Base-by-base conservation (phyloP, 345 rosid species). In the Durio zibethinus region DNA sequence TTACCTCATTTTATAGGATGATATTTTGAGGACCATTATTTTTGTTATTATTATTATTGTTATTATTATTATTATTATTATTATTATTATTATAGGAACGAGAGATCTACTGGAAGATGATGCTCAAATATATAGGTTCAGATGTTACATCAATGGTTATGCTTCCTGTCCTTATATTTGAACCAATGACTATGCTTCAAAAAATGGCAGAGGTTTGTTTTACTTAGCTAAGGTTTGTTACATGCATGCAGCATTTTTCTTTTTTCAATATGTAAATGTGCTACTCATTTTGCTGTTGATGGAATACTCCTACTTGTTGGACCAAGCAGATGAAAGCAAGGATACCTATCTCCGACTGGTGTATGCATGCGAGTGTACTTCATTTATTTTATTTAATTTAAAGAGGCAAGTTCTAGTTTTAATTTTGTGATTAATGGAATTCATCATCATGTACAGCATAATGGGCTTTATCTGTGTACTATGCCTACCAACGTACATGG, bases 181-280 rank as follows among this genome's bases (percentile, higher is more conserved):
- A 95, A 83, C 97, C 98, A 21, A 90, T 92, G 96, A 90, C 99
- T 60, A 95, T 92, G 97, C 88, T 93, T 63, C 99, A 90, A 89
- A 95, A 87, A 83, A 89, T 95, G 93, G 93, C 99, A 2, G 98
- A 95, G 98, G 98, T 95, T 73, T 74, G 86, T 73, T 43, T 54
- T 45, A 73, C 38, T 23, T 61, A 1, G 61, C 21, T 7, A 4
- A 76, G 23, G 64, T 21, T 57, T 11, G 4, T 31, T 42, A 38
- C 45, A 21, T 70, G 35, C 35, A 31, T 71, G 74, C 27, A 7
- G 29, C 23, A 33, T 77, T 53, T 83, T 27, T 75, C 71, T 31
- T 57, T 57, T 59, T 43, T 9, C 43, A 70, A 42, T 56, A 56
- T 73, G 48, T 73, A 10, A 20, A 54, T 56, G n/a, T 36, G 31